Evolutionary conservation across 371 early-diverging fungal species (phyloP), one percentile per base, ranked within the genome.

Genomic region (Syncephalastrum monosporum): DNA sequence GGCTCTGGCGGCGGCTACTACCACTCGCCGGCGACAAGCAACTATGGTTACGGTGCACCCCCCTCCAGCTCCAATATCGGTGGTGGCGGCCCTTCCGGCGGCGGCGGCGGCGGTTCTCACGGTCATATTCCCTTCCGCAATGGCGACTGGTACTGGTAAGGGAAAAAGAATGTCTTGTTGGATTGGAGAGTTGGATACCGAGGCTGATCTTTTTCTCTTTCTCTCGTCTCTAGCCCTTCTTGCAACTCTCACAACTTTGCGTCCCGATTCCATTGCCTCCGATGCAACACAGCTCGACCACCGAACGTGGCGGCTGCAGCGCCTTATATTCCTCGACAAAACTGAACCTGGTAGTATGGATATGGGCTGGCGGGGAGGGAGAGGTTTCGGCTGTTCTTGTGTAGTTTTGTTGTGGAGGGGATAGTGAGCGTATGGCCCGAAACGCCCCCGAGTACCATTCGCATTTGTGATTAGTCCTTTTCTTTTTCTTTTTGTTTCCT

Each of bases 171-270:
- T 3, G 6, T 42, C 33, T 13, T 2, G 10, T 4, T 14, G 13
- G 38, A 19, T 14, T 0, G 21, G 21, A 21, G 1, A 21, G 21
- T 21, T 21, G 21, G 21, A 21, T 21, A 21, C 21, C 0, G 27
- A 13, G 25, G 10, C 25, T 21, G 23, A 27, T 49, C 19, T 42
- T 16, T 7, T 29, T 33, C 46, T 27, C 2, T 52, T 48, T 48
- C 24, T 16, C 27, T 23, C 6, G 8, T 19, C 19, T 19, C 19
- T 63, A 75, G 75, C 56, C 83, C 83, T 17, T 67, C 77, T 4
- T 86, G 86, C 61, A 81, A 75, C 47, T 74, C 83, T 38, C 85
- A 86, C 63, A 86, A 86, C 57, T 86, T 87, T 67, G 87, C 87
- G 21, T 83, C 85, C 12, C 71, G 87, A 48, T 81, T 81, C 69